A percentile compares a stretch with the other conserved stretches of the same genome.
Evolutionary conservation across 495 filamentous ascomycete species (phyloP).

Genomic region (Tuber brumale): DNA sequence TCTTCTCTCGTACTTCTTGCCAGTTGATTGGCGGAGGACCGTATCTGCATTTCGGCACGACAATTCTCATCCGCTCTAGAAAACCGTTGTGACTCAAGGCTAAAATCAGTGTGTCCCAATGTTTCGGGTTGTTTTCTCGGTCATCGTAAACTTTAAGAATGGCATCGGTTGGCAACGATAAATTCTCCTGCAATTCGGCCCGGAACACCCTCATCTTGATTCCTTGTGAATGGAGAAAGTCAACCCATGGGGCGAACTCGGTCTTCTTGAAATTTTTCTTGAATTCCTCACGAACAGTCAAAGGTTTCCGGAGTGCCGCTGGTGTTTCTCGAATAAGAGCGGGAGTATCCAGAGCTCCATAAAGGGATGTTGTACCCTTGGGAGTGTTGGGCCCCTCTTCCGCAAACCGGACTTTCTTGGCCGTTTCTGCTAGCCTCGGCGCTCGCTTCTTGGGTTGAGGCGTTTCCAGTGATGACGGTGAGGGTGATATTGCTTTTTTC

Average conservation of each 20-base stretch:
- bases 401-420: constrained; percentile 21
- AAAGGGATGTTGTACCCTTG: background rate
- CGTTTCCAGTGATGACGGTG: background rate
- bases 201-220: constrained; percentile 21
- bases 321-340: constrained; percentile 39
- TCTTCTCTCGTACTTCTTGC: constrained; percentile 16
- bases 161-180: constrained; percentile 30
- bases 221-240: constrained; percentile 23
- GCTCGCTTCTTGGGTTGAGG: background rate
- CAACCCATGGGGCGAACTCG: constrained; percentile 30
- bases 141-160: constrained; percentile 32
- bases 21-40: constrained; percentile 21
- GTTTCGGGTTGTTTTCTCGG: constrained; percentile 25
- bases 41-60: constrained; percentile 17
- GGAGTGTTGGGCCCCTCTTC: constrained; percentile 23
- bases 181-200: constrained; percentile 11
- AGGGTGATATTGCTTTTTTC: background rate
- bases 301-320: constrained; percentile 23
- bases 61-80: constrained; percentile 16
- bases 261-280: constrained; percentile 32
- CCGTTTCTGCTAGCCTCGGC: background rate
- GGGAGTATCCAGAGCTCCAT: constrained; percentile 30
- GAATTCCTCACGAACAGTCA: constrained; percentile 31
- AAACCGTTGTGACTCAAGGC: constrained; percentile 30
- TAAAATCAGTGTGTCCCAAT: constrained; percentile 20